Percentiles rank a stretch among this genome's conserved stretches.
Conservation (phyloP, 495 filamentous ascomycete species). For the Neurospora cerealis region DNA sequence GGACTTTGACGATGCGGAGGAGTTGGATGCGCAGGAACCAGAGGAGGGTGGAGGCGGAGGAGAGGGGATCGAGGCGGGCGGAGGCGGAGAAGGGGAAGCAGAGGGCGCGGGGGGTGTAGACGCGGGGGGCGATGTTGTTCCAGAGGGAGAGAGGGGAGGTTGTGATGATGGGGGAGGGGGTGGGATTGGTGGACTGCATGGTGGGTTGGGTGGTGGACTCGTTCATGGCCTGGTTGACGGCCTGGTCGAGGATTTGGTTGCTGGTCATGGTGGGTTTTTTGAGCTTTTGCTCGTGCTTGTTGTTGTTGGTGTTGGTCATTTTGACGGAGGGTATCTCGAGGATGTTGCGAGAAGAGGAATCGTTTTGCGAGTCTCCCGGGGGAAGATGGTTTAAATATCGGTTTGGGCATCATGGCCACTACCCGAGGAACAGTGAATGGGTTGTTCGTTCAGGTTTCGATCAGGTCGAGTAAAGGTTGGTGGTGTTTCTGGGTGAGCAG, state of each 20-base stretch:
- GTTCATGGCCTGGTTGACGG: background rate
- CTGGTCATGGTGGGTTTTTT: background rate
- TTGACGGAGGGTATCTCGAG: background rate
- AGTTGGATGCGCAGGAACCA: conserved; percentile 17
- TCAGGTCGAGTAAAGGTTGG: background rate
- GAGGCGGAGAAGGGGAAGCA: conserved; percentile 23
- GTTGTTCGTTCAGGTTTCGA: background rate
- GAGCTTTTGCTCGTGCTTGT: background rate
- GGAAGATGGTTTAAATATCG: background rate
- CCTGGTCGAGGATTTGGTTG: too few relatives aligned
- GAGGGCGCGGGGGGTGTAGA: conserved; percentile 24
- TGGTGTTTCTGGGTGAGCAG: background rate
- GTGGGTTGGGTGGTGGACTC: background rate
- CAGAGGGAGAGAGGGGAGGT: conserved; percentile 2
- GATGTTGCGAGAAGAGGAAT: background rate
- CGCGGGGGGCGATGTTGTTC: conserved; percentile 24
- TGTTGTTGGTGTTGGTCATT: background rate
- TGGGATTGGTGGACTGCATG: background rate
- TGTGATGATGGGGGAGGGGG: background rate
- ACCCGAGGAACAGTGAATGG: background rate
- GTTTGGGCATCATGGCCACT: background rate
- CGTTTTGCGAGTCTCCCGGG: fast-evolving
- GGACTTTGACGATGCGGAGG: conserved; percentile 13
- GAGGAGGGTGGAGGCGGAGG: conserved; percentile 7
- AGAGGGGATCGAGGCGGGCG: background rate